phyloP scores from a whole-genome alignment of 345 rosid genomes.

The Camelina laxa region DNA sequence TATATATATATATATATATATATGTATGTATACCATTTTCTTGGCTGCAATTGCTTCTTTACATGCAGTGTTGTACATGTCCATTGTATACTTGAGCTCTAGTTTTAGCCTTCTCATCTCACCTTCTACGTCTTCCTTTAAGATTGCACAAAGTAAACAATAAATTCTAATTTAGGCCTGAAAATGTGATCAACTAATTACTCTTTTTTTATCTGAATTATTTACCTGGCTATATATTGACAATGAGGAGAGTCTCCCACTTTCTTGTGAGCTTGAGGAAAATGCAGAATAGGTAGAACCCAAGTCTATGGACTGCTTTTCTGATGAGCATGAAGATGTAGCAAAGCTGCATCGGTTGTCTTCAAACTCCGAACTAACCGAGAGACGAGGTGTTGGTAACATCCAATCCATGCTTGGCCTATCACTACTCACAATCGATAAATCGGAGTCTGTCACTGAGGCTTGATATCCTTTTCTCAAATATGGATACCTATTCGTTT shows the following conservation, averaged over 20 bases:
- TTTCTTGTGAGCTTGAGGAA: conserved; percentile 34
- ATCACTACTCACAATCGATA: conserved; percentile 50
- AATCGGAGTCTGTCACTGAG: conserved; percentile 43
- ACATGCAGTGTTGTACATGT: conserved; percentile 41
- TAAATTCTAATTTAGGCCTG: not conserved
- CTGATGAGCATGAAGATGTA: conserved; percentile 36
- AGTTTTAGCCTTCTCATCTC: conserved; percentile 46
- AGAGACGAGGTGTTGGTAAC: conserved; percentile 31
- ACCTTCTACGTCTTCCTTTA: conserved; percentile 49
- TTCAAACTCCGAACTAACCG: conserved; percentile 40
- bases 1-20: not conserved
- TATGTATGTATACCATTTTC: conserved; percentile 31
- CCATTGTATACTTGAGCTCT: conserved; percentile 50
- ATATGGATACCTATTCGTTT: conserved; percentile 20
- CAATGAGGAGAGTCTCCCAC: conserved; percentile 32
- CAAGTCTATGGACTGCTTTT: conserved; percentile 36
- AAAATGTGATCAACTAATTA: not conserved
- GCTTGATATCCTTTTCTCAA: conserved; percentile 33
- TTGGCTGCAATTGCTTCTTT: conserved; percentile 47
- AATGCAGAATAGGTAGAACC: conserved; percentile 34
- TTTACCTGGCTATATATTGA: conserved; percentile 35
- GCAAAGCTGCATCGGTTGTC: conserved; percentile 43
- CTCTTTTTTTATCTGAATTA: not conserved
- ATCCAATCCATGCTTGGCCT: conserved; percentile 45
- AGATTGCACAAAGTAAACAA: not conserved